Conservation (phyloP, 257 asterid genomes). For the Primulina eburnea region DNA sequence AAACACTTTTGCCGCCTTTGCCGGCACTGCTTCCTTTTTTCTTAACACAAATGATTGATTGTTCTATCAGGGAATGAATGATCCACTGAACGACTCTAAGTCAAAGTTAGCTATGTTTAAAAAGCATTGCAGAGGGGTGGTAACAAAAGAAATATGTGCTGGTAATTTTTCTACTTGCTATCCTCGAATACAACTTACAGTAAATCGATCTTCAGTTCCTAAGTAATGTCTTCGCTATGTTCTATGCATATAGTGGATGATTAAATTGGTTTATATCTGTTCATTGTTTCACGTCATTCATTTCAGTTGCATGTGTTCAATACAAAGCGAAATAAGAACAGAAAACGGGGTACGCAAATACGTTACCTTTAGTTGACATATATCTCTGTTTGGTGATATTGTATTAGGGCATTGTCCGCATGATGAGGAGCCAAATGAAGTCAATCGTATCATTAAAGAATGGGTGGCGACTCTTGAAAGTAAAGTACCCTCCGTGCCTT, state of each 20-base stretch:
- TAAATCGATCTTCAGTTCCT: too few relatives aligned
- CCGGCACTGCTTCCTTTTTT: conserved; percentile 5
- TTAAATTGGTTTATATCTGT: too few relatives aligned
- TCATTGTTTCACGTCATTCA: too few relatives aligned
- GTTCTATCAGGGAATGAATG: conserved; percentile 78
- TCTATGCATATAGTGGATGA: neutral
- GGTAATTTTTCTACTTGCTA: conserved; percentile 38
- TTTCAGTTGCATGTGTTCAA: too few relatives aligned
- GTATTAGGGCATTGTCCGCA: conserved; percentile 93
- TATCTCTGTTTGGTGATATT: conserved; percentile 21
- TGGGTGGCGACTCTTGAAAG: conserved; percentile 59
- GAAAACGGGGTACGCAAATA: neutral
- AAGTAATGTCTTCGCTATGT: conserved; percentile 7
- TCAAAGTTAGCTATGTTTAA: conserved; percentile 51
- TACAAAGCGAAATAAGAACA: too few relatives aligned
- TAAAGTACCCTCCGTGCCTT: conserved; percentile 30
- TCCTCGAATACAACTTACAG: too few relatives aligned
- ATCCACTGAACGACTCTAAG: conserved; percentile 60
- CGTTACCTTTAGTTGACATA: neutral
- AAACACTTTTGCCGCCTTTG: conserved; percentile 12
- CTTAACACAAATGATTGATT: conserved; percentile 8
- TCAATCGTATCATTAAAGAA: conserved; percentile 58
- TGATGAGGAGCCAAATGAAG: conserved; percentile 79
- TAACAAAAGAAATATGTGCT: conserved; percentile 65
- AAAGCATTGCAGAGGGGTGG: conserved; percentile 58